Conservation (phyloP, 805 yeast species). For the Yarrowia sp. region DNA sequence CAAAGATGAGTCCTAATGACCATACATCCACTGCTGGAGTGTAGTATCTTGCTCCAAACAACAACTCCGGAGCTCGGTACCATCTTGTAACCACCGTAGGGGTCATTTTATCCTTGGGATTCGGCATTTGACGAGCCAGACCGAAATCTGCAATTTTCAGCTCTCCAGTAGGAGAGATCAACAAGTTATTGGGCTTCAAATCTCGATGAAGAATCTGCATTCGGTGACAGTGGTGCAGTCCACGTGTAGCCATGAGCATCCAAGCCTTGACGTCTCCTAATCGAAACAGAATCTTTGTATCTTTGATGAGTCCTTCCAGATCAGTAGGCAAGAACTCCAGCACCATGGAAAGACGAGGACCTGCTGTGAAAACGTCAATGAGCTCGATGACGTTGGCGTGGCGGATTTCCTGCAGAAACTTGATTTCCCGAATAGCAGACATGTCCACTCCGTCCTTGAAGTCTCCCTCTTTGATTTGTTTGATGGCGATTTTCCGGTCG, state of each 20-base stretch:
- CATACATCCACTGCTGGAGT: constrained; percentile 89
- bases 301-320: constrained; percentile 83
- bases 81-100: constrained; percentile 96
- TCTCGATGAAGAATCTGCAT: constrained; percentile 89
- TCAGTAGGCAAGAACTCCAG: constrained; percentile 91
- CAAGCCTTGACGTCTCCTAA: constrained; percentile 90
- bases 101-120: constrained; percentile 64
- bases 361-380: constrained; percentile 76
- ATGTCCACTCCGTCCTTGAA: constrained; percentile 96
- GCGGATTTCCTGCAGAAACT: constrained; percentile 75
- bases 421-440: constrained; percentile 92
- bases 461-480: constrained; percentile 90
- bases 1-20: constrained; percentile 96
- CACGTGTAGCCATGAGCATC: constrained; percentile 91
- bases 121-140: constrained; percentile 77
- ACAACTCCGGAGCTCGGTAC: constrained; percentile 94
- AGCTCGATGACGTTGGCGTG: constrained; percentile 83
- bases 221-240: constrained; percentile 93
- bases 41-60: constrained; percentile 85
- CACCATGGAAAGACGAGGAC: constrained; percentile 73
- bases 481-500: constrained; percentile 74
- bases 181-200: constrained; percentile 85
- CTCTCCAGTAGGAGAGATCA: constrained; percentile 82
- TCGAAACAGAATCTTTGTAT: constrained; percentile 68
- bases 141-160: constrained; percentile 97